Conservation (phyloP, 352 stramenopile genomes). For the Globisporangium cystogenes region DNA sequence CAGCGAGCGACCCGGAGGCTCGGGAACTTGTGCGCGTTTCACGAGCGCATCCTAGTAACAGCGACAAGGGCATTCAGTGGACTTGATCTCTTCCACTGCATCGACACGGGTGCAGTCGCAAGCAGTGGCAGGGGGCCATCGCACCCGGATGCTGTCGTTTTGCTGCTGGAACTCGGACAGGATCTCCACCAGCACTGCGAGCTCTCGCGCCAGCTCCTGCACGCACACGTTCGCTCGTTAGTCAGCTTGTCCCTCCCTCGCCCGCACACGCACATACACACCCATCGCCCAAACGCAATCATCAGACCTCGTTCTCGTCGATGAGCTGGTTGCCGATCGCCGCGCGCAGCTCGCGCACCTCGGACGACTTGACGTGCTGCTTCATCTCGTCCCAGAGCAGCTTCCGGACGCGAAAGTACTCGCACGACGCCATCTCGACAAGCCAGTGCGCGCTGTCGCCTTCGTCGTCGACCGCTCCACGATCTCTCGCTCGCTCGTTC, state of each 20-base stretch:
- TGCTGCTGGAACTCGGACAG: conserved; percentile 75
- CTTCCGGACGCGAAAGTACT: conserved; percentile 64
- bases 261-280: conserved; percentile 7
- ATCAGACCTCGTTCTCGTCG: conserved; percentile 44
- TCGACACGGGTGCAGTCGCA: not conserved
- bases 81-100: not conserved
- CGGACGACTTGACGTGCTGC: conserved; percentile 35
- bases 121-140: not conserved
- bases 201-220: conserved; percentile 51
- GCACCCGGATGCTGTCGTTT: conserved; percentile 69
- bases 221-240: not conserved
- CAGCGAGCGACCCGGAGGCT: conserved; percentile 57
- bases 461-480: too few relatives aligned
- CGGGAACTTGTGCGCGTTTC: conserved; percentile 39
- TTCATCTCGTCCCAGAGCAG: conserved; percentile 78
- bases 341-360: conserved; percentile 56
- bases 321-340: conserved; percentile 59
- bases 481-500: too few relatives aligned
- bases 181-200: conserved; percentile 63
- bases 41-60: conserved; percentile 42
- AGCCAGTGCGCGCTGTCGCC: too few relatives aligned
- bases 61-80: not conserved
- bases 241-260: too few relatives aligned
- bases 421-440: conserved; percentile 24
- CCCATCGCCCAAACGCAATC: too few relatives aligned